A percentile compares a stretch with the other conserved stretches of the same genome.
Conservation (phyloP, 2,329 filamentous ascomycete species). For the Talaromyces amestolkiae region DNA sequence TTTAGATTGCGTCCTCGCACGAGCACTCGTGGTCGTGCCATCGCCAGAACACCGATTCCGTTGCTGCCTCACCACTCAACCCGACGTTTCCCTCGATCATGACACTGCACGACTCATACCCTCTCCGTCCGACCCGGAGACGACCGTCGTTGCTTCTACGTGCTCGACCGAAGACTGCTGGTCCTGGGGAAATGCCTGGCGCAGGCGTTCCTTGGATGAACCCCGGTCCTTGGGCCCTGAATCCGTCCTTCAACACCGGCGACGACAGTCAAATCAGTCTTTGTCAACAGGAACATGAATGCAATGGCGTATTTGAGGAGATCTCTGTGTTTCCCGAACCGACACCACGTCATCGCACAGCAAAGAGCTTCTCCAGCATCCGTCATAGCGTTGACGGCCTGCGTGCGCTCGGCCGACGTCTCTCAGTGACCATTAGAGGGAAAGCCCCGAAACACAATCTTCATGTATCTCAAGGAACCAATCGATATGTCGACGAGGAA, state of each 20-base stretch:
- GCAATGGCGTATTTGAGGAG: slow-evolving; percentile 33
- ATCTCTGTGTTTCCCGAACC: slow-evolving; percentile 33
- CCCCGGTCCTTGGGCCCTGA: slow-evolving; percentile 14
- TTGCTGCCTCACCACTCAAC: not conserved
- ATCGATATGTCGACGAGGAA: slow-evolving; percentile 6
- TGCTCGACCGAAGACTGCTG: slow-evolving; percentile 38
- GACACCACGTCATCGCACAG: slow-evolving; percentile 32
- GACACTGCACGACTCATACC: slow-evolving; percentile 25
- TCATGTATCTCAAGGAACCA: slow-evolving; percentile 17
- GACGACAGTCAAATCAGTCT: slow-evolving; percentile 21
- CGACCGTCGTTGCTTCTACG: slow-evolving; percentile 41
- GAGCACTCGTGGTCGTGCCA: slow-evolving; percentile 15
- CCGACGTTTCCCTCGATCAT: not conserved
- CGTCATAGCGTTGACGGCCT: slow-evolving; percentile 43
- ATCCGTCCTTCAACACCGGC: slow-evolving; percentile 11
- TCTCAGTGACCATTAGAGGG: slow-evolving; percentile 41
- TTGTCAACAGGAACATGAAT: slow-evolving; percentile 26
- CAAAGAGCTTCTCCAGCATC: slow-evolving; percentile 45
- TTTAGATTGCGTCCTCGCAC: slow-evolving; percentile 16
- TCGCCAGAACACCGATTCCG: not conserved
- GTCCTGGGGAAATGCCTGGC: slow-evolving; percentile 19
- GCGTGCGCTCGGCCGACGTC: slow-evolving; percentile 40
- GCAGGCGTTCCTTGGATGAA: slow-evolving; percentile 16
- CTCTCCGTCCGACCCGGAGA: slow-evolving; percentile 31
- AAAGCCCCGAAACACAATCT: slow-evolving; percentile 35